Evolutionary conservation across 148 eudicot species (phyloP).

Genomic region (Euryodendron excelsum): DNA sequence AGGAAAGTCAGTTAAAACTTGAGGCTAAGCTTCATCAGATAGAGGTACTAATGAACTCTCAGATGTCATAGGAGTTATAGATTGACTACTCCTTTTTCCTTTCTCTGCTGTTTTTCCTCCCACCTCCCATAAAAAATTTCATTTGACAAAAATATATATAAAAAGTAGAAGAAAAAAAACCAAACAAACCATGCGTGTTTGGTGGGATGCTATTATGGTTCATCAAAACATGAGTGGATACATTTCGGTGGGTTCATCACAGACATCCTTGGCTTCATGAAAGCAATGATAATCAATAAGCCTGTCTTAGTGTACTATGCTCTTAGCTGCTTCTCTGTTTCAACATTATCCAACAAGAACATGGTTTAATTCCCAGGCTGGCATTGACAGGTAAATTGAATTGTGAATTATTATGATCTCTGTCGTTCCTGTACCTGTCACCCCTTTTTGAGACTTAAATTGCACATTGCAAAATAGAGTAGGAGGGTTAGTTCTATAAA

Average conservation of each 20-base stretch:
- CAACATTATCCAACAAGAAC: neutral
- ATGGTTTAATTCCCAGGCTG: neutral
- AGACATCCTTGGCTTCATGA: neutral
- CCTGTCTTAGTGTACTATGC: neutral
- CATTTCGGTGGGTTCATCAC: too few species aligned
- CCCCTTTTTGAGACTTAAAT: neutral
- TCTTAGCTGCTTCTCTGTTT: neutral
- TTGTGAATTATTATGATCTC: neutral
- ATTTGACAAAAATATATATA: too few species aligned
- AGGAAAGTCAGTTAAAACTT: conserved; percentile 34
- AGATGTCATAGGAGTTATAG: neutral
- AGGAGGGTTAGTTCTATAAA: neutral
- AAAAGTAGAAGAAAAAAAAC: too few species aligned
- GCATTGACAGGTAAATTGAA: neutral
- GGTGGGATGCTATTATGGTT: too few species aligned
- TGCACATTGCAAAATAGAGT: neutral
- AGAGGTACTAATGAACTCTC: conserved; percentile 26
- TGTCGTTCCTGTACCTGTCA: neutral
- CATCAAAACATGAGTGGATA: too few species aligned
- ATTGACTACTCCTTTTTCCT: neutral
- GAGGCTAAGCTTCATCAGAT: conserved; percentile 31
- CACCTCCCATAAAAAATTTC: too few species aligned
- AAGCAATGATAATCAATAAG: neutral
- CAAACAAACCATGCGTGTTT: too few species aligned
- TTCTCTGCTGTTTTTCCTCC: neutral